Conservation (phyloP, 768 basidiomycete genomes). For the Pulveroboletus sp. region DNA sequence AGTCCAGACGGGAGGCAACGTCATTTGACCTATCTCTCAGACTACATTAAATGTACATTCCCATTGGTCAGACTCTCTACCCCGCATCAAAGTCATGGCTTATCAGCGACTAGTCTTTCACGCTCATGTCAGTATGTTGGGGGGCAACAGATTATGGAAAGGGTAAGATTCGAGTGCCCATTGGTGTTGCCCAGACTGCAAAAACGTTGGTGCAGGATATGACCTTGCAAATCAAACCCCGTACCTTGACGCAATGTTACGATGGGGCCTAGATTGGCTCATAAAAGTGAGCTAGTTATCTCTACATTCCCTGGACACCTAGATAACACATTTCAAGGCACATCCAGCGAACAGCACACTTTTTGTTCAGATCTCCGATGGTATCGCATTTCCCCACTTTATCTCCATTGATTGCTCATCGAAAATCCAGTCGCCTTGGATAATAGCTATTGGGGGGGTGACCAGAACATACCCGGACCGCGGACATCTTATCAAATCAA, state of each 20-base stretch:
- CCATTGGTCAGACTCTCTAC: constrained; percentile 55
- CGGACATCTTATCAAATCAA: constrained; percentile 81
- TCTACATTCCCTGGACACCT: neutral
- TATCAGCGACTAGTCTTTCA: constrained; percentile 53
- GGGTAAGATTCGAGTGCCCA: constrained; percentile 39
- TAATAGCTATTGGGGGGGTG: constrained; percentile 87
- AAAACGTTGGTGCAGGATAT: constrained; percentile 49
- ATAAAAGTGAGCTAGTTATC: constrained; percentile 59
- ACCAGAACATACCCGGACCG: constrained; percentile 66
- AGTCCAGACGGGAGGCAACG: neutral
- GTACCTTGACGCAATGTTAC: constrained; percentile 87
- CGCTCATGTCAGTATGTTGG: constrained; percentile 87
- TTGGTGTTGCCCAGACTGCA: neutral
- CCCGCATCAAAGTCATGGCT: neutral
- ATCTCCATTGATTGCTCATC: constrained; percentile 1
- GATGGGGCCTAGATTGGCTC: constrained; percentile 91
- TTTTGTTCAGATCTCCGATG: constrained; percentile 71
- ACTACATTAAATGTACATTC: constrained; percentile 86
- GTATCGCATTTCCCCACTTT: constrained; percentile 30
- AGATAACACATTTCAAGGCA: constrained; percentile 45
- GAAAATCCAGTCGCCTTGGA: constrained; percentile 50
- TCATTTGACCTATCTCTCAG: constrained; percentile 33
- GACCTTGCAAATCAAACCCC: constrained; percentile 81
- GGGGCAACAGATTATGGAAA: constrained; percentile 80
- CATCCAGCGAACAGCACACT: constrained; percentile 72